phyloP scores from a whole-genome alignment of 108 stramenopile genomes.

The Cyclotella sp. region DNA sequence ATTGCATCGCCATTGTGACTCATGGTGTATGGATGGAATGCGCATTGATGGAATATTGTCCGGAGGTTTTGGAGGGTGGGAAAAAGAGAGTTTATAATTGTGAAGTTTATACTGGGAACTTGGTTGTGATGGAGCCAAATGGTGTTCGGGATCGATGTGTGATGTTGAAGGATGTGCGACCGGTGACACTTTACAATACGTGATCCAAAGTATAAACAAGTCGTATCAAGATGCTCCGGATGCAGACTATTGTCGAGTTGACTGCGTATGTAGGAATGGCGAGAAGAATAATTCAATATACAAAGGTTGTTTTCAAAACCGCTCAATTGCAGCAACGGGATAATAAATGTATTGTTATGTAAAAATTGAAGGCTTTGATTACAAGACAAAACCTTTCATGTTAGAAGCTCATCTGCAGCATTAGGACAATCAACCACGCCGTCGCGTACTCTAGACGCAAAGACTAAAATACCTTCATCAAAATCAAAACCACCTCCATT shows the following conservation, averaged over 20 bases:
- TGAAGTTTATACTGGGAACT: constrained; percentile 60
- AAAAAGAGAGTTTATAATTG: constrained; percentile 76
- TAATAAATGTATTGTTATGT: too few species aligned
- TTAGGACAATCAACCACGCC: constrained; percentile 73
- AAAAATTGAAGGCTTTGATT: neutral
- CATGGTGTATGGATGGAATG: constrained; percentile 88
- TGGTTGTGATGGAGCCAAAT: neutral
- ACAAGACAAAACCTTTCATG: neutral
- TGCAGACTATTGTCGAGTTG: neutral
- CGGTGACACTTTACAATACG: neutral
- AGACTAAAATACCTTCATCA: constrained; percentile 48
- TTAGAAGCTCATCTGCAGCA: constrained; percentile 64
- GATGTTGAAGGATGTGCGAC: constrained; percentile 1
- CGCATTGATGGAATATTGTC: constrained; percentile 57
- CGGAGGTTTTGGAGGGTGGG: constrained; percentile 56
- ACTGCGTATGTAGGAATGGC: too few species aligned
- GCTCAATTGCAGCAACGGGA: too few species aligned
- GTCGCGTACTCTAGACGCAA: constrained; percentile 66
- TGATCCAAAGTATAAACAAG: neutral
- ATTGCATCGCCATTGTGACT: constrained; percentile 66
- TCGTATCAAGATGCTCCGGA: neutral
- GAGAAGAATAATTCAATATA: too few species aligned
- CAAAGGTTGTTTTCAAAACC: too few species aligned
- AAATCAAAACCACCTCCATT: neutral
- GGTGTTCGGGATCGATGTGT: neutral